phyloP scores from a whole-genome alignment of 2,329 filamentous ascomycete genomes.

The Phialophora expanda region DNA sequence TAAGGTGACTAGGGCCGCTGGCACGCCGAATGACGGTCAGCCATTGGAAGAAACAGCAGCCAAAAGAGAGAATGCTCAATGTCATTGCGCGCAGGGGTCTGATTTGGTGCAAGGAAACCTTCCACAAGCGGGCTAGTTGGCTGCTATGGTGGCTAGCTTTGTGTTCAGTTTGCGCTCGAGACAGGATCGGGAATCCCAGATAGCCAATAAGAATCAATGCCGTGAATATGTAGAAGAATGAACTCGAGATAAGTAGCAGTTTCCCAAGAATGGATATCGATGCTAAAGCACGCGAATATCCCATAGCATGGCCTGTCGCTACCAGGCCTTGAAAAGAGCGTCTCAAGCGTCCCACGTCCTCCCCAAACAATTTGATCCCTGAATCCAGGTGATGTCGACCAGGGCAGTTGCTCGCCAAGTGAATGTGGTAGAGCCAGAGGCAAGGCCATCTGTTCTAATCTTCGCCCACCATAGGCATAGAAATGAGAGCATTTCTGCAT shows the following conservation, averaged over 20 bases:
- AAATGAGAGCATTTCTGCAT: slow-evolving; percentile 6
- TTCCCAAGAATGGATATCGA: background rate
- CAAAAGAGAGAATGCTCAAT: background rate
- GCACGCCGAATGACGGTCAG: background rate
- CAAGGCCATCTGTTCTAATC: background rate
- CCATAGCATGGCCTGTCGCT: background rate
- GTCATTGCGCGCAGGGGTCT: background rate
- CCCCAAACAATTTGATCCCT: background rate
- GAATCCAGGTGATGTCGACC: background rate
- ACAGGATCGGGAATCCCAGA: background rate
- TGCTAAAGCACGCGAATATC: background rate
- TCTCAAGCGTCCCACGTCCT: background rate
- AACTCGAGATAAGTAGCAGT: slow-evolving; percentile 15
- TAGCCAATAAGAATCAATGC: slow-evolving; percentile 14
- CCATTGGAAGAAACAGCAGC: background rate
- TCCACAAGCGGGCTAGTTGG: background rate
- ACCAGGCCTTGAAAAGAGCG: slow-evolving; percentile 9
- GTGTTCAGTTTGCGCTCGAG: background rate
- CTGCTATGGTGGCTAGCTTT: background rate
- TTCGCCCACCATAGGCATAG: background rate
- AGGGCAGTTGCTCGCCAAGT: background rate
- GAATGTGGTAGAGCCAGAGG: background rate
- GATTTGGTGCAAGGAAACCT: background rate
- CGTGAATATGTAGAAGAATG: slow-evolving; percentile 15
- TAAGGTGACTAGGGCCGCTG: background rate